Evolutionary conservation across 2,329 filamentous ascomycete species (phyloP), one percentile per base, ranked within the genome.

Genomic region (Trichoderma oligosporum): DNA sequence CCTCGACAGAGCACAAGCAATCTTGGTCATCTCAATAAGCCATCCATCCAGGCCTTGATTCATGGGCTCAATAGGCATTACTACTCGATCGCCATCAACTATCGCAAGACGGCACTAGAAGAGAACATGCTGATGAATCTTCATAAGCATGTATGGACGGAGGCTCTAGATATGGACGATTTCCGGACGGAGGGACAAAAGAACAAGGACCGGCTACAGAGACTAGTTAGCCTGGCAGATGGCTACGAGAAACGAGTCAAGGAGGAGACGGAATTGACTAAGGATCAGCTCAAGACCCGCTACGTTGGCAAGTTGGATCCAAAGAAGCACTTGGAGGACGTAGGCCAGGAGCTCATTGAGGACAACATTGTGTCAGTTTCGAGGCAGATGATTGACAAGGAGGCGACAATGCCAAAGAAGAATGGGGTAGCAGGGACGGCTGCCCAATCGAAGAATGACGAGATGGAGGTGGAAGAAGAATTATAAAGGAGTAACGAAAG

Each of bases 51-150:
- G 78, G 93, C 95, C 33, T 86, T 99, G 58, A 99, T 99, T 63
- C 94, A 99, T 74, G 94, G 94, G 58, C 82, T 99, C 42, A 99
- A 99, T 79, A 83, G 94, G 68, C 94, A 99, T 79, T 99, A 99
- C 82, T 99, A 99, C 82, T 96, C 91, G 67, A 99, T 99, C 70
- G 93, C 85, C 60, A 97, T 99, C 78, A 92, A 97, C 76, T 99
- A 99, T 76, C 83, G 93, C 70, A 99, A 99, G 80, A 96, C 93
- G 0, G 93, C 91, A 1, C 80, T 99, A 49, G 94, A 99, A 73
- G 95, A 99, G 80, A 97, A 96, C 75, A 99, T 99, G 94, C 76
- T 99, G 68, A 99, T 99, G 95, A 99, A 99, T 72, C 79, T 99
- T 64, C 94, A 99, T 82, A 99, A 99, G 81, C 94, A 97, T 66